A percentile compares a stretch with the other conserved stretches of the same genome.
These are phyloP conservation scores for Carpinus fangiana DNA, from an alignment of 306 rosid species.

Conservation along the genomic window DNA sequence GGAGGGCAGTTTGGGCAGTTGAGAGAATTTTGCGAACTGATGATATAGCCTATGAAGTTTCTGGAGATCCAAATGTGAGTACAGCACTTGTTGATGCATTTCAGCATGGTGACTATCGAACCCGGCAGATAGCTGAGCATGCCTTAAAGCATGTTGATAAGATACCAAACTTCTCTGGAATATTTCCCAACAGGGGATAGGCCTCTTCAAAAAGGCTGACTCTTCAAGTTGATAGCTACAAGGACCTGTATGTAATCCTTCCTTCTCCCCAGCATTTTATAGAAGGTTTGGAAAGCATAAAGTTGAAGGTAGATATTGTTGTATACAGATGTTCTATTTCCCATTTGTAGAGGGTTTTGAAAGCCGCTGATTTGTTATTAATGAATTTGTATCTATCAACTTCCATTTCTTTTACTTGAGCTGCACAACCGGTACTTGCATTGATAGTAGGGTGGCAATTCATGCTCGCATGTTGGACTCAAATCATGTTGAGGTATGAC, in stretches of 20 bases:
- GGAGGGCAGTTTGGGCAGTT: conserved; percentile 91
- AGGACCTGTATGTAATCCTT: conserved; percentile 40
- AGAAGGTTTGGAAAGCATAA: conserved; percentile 45
- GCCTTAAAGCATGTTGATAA: conserved; percentile 94
- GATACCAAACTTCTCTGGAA: conserved; percentile 97
- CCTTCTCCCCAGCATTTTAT: conserved; percentile 26
- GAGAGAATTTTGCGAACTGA: conserved; percentile 89
- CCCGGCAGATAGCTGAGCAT: conserved; percentile 91
- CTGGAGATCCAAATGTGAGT: conserved; percentile 81
- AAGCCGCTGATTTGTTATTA: conserved; percentile 38
- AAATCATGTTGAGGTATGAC: rapidly evolving
- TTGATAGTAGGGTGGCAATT: not conserved
- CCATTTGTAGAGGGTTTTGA: conserved; percentile 39
- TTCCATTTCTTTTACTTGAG: conserved; percentile 3
- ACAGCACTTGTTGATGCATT: conserved; percentile 98
- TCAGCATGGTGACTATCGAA: conserved; percentile 91
- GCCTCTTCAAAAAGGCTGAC: conserved; percentile 25
- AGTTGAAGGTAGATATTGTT: conserved; percentile 45
- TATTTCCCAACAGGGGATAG: conserved; percentile 65
- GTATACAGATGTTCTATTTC: conserved; percentile 41
- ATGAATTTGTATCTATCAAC: conserved; percentile 24
- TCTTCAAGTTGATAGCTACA: conserved; percentile 16
- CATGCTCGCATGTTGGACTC: not conserved
- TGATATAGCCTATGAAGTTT: conserved; percentile 72
- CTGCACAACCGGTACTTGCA: not conserved